Evolutionary conservation across 306 rosid genomes (phyloP), one percentile per base, ranked within the genome.

Genomic region (Phaseolus lunatus): DNA sequence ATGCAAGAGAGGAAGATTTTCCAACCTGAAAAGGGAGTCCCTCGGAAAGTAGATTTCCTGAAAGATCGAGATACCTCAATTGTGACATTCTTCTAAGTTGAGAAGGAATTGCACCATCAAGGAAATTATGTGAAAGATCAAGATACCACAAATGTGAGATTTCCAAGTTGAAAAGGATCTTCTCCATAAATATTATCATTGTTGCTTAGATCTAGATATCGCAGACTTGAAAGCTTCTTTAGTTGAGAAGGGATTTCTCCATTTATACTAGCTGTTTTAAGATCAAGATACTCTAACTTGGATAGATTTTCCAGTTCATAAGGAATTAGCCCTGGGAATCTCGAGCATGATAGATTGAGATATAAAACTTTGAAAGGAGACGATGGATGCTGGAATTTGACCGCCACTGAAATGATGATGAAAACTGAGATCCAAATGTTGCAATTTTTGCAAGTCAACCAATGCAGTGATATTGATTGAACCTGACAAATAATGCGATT

Each of bases 291-390:
- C 3, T 9, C 10, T 5, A 73, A 11, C 2, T 13, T 33, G 16
- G 75, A 19, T 0, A 80, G 52, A 18, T 66, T 29, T 10, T 62
- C 80, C 5, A 80, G 4, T 31, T 79, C 39, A 72, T 1, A 14
- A 27, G 78, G 78, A 63, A 79, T 72, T 1, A 1, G 49, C 45
- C 67, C 78, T 8, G 52, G 13, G 0, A 0, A 1, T 0, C 33
- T 0, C 4, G 11, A 2, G 3, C 0, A 0, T 41, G 75, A 80
- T 3, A 80, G 75, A 33, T 80, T 53, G 31, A 80, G 79, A 65
- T 64, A 72, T n/a, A 41, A 73, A 64, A 2, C 58, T 74, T 2
- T 9, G 22, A 19, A 81, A 74, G 0, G 23, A 57, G 23, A 22
- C 65, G 0, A 74, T 27, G 11, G 0, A 11, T 37, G 45, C 2